Evolutionary conservation across 2,329 filamentous ascomycete genomes (phyloP), one percentile per base, ranked within the genome.

Genomic region (Aspergillus sp.): DNA sequence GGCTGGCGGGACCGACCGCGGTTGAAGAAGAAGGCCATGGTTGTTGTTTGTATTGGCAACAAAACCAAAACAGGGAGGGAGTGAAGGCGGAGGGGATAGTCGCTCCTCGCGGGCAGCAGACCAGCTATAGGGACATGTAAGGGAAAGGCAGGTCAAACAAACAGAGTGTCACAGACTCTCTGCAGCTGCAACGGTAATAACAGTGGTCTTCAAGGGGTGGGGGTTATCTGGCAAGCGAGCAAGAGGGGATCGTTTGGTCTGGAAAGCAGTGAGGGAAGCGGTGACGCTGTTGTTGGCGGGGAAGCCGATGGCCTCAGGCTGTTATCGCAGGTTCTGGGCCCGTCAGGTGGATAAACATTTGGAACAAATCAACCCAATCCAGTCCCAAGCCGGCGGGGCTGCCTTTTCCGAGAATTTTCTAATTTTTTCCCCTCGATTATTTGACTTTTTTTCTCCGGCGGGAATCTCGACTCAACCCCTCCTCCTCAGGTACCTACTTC

Each of bases 21-120:
- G 61, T 82, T 83, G 73, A 90, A 90, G 58, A 90, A 79, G 77
- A 90, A 91, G 49, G 88, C 86, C 88, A 91, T 91, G 64, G 58
- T 63, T 47, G 32, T 53, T 57, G 58, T 61, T 61, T 60, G 49
- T 62, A 53, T 57, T 54, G 67, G 59, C 53, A 54, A 54, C 48
- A 57, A 55, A 55, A 55, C 53, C 53, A 53, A 49, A 59, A 54
- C 23, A 53, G 38, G 21, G 49, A 25, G n/a, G 3, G 27, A 30
- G 10, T 48, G 44, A 50, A 59, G 62, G 32, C 49, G 50, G 53
- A 36, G 67, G 62, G 58, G 52, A 47, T 42, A 48, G 57, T 58
- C 49, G 51, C 50, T 55, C 32, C 42, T 54, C 47, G 48, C 17
- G 7, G 27, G 49, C 19, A 30, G n/a, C 39, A 44, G 11, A 55